Evolutionary conservation across 2,329 filamentous ascomycete genomes (phyloP).

Genomic region (Cryphonectria naterciae): DNA sequence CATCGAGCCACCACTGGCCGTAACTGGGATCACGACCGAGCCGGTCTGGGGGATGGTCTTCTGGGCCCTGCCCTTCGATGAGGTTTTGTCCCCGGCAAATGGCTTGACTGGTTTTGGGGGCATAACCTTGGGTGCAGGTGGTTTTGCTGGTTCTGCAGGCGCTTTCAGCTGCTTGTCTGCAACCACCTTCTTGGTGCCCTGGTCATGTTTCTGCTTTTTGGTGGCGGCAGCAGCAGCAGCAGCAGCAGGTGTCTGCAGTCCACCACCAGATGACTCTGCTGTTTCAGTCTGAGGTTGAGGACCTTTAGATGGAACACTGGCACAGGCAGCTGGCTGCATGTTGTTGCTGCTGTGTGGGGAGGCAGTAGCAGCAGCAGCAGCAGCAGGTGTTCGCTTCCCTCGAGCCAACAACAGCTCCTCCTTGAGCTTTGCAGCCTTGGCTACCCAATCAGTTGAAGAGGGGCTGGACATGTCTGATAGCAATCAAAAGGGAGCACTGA

Average conservation of each 20-base stretch:
- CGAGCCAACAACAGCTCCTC: slow-evolving; percentile 3
- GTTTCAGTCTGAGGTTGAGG: not conserved
- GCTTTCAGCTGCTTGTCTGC: not conserved
- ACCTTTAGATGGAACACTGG: not conserved
- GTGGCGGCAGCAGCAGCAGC: not conserved
- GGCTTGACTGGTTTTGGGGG: not conserved
- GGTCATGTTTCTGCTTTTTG: not conserved
- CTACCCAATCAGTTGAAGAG: not conserved
- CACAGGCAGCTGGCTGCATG: not conserved
- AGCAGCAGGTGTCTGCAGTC: not conserved
- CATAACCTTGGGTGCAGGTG: not conserved
- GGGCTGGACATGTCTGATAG: not conserved
- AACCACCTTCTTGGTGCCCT: not conserved
- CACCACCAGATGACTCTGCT: not conserved
- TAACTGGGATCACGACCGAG: not conserved
- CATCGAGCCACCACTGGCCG: not conserved
- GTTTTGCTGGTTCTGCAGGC: not conserved
- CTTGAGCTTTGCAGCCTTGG: slow-evolving; percentile 4
- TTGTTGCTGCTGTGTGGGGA: not conserved
- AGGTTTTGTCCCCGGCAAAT: not conserved
- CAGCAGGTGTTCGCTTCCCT: not conserved
- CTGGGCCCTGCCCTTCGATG: not conserved
- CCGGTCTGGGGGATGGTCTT: not conserved
- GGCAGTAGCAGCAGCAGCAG: slow-evolving; percentile 1
- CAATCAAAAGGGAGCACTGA: not conserved